Conservation (phyloP, 2,329 filamentous ascomycete genomes). For the Diaporthe citriasiana region DNA sequence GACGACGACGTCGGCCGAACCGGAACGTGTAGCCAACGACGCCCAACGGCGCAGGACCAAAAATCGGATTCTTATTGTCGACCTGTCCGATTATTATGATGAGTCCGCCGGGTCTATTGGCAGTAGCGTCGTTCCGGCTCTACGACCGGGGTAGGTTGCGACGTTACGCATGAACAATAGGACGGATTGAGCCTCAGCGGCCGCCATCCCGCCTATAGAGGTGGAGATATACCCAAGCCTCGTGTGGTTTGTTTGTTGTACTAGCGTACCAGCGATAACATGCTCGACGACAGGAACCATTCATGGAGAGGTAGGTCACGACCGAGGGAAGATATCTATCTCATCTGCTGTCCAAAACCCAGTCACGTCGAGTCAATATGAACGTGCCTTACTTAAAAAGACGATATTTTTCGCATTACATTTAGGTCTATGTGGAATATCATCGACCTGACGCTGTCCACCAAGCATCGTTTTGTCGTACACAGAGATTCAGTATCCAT, state of each 20-base stretch:
- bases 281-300: not conserved
- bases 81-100: not conserved
- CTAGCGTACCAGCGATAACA: not conserved
- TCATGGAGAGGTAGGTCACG: not conserved
- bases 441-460: slow-evolving; percentile 29
- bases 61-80: not conserved
- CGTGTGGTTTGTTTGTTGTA: slow-evolving; percentile 20
- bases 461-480: slow-evolving; percentile 26
- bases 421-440: slow-evolving; percentile 25
- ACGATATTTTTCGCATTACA: slow-evolving; percentile 2
- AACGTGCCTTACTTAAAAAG: not conserved
- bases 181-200: slow-evolving; percentile 24
- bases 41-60: not conserved
- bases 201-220: slow-evolving; percentile 10
- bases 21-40: too few species aligned
- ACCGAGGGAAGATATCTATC: not conserved
- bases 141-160: not conserved
- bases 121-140: slow-evolving; percentile 6
- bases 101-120: not conserved
- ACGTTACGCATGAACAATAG: slow-evolving; percentile 15
- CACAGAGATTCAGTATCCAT: not conserved
- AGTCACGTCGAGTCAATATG: not conserved
- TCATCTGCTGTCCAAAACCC: not conserved
- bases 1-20: slow-evolving; percentile 12
- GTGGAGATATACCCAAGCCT: slow-evolving; percentile 10